A percentile compares a stretch with the other conserved stretches of the same genome.
Evolutionary conservation across 2,329 filamentous ascomycete genomes (phyloP).

Genomic region (Penicillium frequentans): DNA sequence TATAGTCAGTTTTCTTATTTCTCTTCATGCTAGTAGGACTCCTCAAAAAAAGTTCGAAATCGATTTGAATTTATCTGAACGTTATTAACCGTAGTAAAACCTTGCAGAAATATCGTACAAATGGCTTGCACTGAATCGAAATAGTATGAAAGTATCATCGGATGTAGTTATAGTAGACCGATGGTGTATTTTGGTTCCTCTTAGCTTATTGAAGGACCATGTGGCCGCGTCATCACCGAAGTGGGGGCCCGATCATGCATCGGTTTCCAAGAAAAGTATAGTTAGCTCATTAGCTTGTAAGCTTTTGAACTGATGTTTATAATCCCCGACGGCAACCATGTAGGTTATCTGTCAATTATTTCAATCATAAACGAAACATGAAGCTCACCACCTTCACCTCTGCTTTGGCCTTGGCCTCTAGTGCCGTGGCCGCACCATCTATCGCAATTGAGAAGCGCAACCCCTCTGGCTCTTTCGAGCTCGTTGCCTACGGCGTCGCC

Average conservation of each 20-base stretch:
- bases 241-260: background rate
- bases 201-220: background rate
- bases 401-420: slow-evolving; percentile 7
- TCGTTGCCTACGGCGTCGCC: slow-evolving; percentile 15
- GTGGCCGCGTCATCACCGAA: background rate
- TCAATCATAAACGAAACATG: slow-evolving; percentile 4
- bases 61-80: background rate
- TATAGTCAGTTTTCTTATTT: background rate
- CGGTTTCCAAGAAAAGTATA: background rate
- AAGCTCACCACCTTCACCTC: slow-evolving; percentile 5
- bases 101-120: background rate
- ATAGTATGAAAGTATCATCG: background rate
- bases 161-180: background rate
- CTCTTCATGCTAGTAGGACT: background rate
- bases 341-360: background rate
- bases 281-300: background rate
- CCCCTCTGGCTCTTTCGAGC: slow-evolving; percentile 12
- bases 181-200: background rate
- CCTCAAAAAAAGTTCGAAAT: background rate
- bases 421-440: slow-evolving; percentile 2
- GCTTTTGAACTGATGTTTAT: background rate
- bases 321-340: background rate
- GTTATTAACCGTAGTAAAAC: rapidly evolving
- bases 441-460: slow-evolving; percentile 13
- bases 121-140: no score